Conservation (phyloP, 73 alveolate genomes). For the Symbiodinium pilosum region DNA sequence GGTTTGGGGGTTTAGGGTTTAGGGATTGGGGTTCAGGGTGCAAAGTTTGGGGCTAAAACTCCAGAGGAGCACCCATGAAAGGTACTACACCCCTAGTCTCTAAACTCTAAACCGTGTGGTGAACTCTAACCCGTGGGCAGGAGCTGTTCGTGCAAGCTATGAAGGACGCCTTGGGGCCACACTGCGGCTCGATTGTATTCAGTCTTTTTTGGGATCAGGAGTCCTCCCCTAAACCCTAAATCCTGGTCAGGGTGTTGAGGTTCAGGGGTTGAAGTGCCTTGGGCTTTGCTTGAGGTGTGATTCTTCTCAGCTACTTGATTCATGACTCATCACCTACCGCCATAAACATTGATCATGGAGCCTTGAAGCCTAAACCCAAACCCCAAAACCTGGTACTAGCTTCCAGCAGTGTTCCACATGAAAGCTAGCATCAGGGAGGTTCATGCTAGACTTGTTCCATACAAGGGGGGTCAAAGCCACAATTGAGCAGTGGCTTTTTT, state of each 20-base stretch:
- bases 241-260: background rate
- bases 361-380: background rate
- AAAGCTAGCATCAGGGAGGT: too few species aligned
- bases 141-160: conserved; percentile 84
- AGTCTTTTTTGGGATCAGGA: background rate
- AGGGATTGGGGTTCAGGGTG: too few species aligned
- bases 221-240: background rate
- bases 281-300: background rate
- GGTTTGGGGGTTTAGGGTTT: background rate
- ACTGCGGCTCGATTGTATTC: background rate
- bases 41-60: too few species aligned
- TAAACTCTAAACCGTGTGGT: background rate
- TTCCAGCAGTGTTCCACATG: too few species aligned
- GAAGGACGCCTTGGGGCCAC: conserved; percentile 73
- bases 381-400: background rate
- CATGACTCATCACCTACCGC: background rate
- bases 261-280: background rate
- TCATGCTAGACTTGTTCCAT: too few species aligned
- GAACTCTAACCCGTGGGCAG: background rate
- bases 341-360: background rate
- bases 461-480: too few species aligned
- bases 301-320: too few species aligned
- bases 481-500: too few species aligned
- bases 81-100: background rate
- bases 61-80: background rate